Conservation (phyloP, 1,139 yeast species). For the Suhomyces choctaworum region DNA sequence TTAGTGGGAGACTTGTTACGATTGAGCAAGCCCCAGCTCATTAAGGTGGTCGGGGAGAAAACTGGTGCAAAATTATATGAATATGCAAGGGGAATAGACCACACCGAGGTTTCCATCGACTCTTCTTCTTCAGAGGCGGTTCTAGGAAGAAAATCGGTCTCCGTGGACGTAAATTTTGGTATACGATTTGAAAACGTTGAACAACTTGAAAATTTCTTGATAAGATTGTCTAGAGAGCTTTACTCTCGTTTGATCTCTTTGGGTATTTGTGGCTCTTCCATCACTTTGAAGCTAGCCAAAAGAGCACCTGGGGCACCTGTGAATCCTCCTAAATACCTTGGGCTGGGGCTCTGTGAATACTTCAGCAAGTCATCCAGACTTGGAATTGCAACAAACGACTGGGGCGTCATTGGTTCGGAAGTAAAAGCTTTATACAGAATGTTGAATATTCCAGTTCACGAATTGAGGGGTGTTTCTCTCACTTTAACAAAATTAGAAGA, state of each 20-base stretch:
- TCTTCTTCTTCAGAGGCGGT: conserved; percentile 44
- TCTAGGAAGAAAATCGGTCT: conserved; percentile 66
- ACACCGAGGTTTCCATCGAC: conserved; percentile 53
- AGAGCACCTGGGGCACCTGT: conserved; percentile 67
- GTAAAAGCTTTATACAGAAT: conserved; percentile 56
- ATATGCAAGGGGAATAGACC: conserved; percentile 68
- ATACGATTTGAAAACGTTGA: conserved; percentile 63
- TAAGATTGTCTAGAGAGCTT: conserved; percentile 60
- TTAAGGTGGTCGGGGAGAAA: conserved; percentile 59
- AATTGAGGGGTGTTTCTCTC: conserved; percentile 77
- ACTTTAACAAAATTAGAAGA: conserved; percentile 58
- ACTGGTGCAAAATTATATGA: conserved; percentile 65
- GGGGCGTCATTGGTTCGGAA: conserved; percentile 62
- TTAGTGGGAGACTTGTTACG: conserved; percentile 34
- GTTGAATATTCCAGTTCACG: conserved; percentile 61
- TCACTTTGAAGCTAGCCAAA: conserved; percentile 66
- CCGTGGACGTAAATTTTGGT: conserved; percentile 92
- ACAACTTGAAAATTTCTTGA: conserved; percentile 66
- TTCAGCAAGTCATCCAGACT: conserved; percentile 58
- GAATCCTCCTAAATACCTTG: conserved; percentile 75
- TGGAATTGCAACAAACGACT: conserved; percentile 65
- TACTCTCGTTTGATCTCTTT: conserved; percentile 49
- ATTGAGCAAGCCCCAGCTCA: conserved; percentile 39
- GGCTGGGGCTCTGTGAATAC: conserved; percentile 79
- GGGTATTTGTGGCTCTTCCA: conserved; percentile 52